A percentile compares a stretch with the other conserved stretches of the same genome.
phyloP scores from a whole-genome alignment of 2,329 filamentous ascomycete species.

The Grosmannia clavigera region DNA sequence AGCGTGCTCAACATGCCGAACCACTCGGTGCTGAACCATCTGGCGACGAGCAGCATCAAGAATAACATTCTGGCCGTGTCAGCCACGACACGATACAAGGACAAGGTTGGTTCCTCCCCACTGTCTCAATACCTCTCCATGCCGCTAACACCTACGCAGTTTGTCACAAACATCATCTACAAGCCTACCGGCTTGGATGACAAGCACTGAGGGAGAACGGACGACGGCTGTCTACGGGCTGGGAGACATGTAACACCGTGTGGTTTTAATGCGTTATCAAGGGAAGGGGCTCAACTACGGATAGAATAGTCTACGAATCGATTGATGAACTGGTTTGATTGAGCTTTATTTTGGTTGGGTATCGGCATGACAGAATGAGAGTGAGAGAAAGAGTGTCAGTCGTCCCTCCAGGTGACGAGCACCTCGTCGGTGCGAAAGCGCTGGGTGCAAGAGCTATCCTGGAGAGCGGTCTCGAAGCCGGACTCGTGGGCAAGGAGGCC shows the following conservation, averaged over 20 bases:
- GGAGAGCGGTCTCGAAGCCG: slow-evolving; percentile 63
- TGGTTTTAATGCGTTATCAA: neutral
- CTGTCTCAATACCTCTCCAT: neutral
- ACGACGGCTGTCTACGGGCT: neutral
- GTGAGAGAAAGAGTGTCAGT: slow-evolving; percentile 23
- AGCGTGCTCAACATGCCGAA: slow-evolving; percentile 96
- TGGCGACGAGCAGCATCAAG: slow-evolving; percentile 97
- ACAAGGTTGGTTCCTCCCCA: slow-evolving; percentile 51
- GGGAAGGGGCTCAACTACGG: neutral
- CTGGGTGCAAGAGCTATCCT: slow-evolving; percentile 76
- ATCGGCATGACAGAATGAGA: neutral
- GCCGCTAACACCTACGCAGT: slow-evolving; percentile 38
- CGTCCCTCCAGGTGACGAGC: slow-evolving; percentile 59
- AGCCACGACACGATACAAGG: slow-evolving; percentile 92
- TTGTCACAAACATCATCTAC: slow-evolving; percentile 95
- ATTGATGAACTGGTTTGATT: neutral
- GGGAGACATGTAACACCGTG: neutral
- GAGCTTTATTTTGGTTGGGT: neutral
- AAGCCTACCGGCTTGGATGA: slow-evolving; percentile 64
- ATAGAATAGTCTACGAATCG: neutral
- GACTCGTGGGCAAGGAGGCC: slow-evolving; percentile 75
- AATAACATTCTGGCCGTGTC: slow-evolving; percentile 91
- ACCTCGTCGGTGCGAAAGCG: slow-evolving; percentile 76
- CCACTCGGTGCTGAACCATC: slow-evolving; percentile 89
- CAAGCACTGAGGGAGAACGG: slow-evolving; percentile 11